These are phyloP conservation scores for Phialemoniopsis sp. DNA, from an alignment of 2,329 filamentous ascomycete species.

Conservation along the genomic window DNA sequence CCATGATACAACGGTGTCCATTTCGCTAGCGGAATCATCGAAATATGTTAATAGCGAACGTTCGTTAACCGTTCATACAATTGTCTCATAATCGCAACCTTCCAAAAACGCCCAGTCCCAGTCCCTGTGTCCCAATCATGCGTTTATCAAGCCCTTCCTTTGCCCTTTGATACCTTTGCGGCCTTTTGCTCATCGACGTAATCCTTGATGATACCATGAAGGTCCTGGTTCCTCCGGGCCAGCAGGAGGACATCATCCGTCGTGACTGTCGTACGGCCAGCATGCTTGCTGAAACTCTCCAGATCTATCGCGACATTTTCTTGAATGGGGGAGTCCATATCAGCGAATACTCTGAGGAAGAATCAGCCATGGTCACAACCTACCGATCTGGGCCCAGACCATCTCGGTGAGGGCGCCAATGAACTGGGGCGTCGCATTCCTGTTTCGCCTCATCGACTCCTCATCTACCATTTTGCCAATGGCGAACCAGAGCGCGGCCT, in stretches of 20 bases:
- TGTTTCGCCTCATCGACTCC: slow-evolving; percentile 65
- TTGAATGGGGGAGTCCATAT: slow-evolving; percentile 17
- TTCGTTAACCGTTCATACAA: too few species aligned
- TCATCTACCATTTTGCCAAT: slow-evolving; percentile 88
- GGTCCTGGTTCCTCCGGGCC: slow-evolving; percentile 78
- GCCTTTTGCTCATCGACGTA: slow-evolving; percentile 60
- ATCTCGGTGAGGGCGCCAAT: slow-evolving; percentile 83
- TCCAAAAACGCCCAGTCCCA: too few species aligned
- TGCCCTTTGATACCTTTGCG: slow-evolving; percentile 21
- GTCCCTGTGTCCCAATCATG: too few species aligned
- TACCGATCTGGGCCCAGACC: slow-evolving; percentile 84
- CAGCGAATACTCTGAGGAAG: not conserved
- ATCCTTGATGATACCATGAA: slow-evolving; percentile 70
- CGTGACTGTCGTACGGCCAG: slow-evolving; percentile 73
- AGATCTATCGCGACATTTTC: slow-evolving; percentile 55
- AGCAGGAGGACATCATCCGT: slow-evolving; percentile 86
- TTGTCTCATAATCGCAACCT: too few species aligned
- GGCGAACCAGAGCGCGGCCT: slow-evolving; percentile 79
- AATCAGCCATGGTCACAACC: slow-evolving; percentile 7
- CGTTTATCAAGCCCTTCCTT: slow-evolving; percentile 26
- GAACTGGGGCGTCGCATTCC: slow-evolving; percentile 89
- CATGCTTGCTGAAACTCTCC: slow-evolving; percentile 65
- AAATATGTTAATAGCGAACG: too few species aligned
- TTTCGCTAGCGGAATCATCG: too few species aligned
- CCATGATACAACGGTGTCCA: too few species aligned